phyloP scores from a whole-genome alignment of 1,284 basidiomycete species.

The Amylostereum chailletii region DNA sequence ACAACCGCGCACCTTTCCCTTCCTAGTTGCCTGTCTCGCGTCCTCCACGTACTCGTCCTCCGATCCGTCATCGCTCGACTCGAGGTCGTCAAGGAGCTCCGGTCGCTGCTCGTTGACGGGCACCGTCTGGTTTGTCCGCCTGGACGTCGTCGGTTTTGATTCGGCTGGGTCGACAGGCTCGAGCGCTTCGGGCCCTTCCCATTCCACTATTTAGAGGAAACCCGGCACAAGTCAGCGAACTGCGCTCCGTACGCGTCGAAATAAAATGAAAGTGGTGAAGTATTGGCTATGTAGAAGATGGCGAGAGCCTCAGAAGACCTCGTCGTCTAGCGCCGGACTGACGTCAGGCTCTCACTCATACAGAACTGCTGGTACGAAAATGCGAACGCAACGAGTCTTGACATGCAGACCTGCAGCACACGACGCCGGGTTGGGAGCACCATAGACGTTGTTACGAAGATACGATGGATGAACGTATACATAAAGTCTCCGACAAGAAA shows the following conservation, averaged over 20 bases:
- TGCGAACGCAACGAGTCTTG: neutral
- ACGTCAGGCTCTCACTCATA: too few relatives aligned
- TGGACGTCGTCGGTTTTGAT: constrained; percentile 4
- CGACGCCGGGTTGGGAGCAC: neutral
- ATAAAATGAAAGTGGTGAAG: neutral
- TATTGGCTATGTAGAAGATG: too few relatives aligned
- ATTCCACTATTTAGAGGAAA: constrained; percentile 43
- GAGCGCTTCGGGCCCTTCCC: constrained; percentile 55
- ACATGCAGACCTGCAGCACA: neutral
- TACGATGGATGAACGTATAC: constrained; percentile 4
- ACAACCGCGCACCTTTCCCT: constrained; percentile 32
- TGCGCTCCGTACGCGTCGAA: neutral
- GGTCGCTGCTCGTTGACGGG: constrained; percentile 1
- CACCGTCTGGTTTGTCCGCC: constrained; percentile 3
- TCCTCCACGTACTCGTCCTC: constrained; percentile 65
- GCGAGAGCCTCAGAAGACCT: too few relatives aligned
- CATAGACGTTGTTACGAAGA: constrained; percentile 4
- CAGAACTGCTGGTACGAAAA: neutral
- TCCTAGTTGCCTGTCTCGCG: constrained; percentile 21
- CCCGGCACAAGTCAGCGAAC: constrained; percentile 5
- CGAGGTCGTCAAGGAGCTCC: constrained; percentile 21
- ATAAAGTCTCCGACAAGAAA: constrained; percentile 1
- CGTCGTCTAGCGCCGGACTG: too few relatives aligned
- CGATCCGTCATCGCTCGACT: constrained; percentile 48
- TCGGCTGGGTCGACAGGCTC: constrained; percentile 18